Base-by-base conservation (phyloP, 1,139 yeast species). In the Wickerhamiella pararugosa region DNA sequence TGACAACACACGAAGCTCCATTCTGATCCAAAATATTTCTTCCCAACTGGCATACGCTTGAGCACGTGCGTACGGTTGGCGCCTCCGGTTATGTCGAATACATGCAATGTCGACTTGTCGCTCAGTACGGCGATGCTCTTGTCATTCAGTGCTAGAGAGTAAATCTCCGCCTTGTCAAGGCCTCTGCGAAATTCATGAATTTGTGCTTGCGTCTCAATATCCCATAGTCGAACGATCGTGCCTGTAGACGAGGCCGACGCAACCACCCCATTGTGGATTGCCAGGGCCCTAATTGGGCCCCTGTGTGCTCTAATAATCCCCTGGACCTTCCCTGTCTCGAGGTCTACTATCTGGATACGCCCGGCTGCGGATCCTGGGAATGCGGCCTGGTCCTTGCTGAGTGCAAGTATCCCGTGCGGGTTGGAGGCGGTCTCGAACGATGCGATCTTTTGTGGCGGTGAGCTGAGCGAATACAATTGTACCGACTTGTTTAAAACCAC, bases 181-280 rank as follows among this genome's bases (percentile, higher is more conserved):
- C 97, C 97, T 42, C 98, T 67, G 51, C 97, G 69, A 54, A 86
- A 87, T 57, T 84, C 96, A 53, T 71, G 79, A 25, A 83, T 55
- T 44, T 83, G 64, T 1, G 80, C 71, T n/a, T 93, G 80, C 43
- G 74, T 78, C 43, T 70, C 69, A 0, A 90, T 77, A 7, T 84
- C 78, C 56, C 81, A 90, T 2, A 86, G 69, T 43, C 97, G 59
- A 32, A 87, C 77, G 25, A 87, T 69, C 0, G 97, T 87, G 0
- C 97, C 98, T 29, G 83, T 75, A 41, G 75, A 81, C 5, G 93
- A 79, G 4, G 95, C 94, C 8, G 90, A 77, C 1, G 96, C 97
- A 5, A 90, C 67, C 67, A 82, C 67, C 1, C 76, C 65, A 37
- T 74, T 68, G 53, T 79, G 81, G 34, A 87, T 57, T 1, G 82